Percentiles rank a stretch among this genome's conserved stretches.
These are phyloP conservation scores for Tuber borchii DNA, from an alignment of 495 filamentous ascomycete genomes.

Conservation along the genomic window DNA sequence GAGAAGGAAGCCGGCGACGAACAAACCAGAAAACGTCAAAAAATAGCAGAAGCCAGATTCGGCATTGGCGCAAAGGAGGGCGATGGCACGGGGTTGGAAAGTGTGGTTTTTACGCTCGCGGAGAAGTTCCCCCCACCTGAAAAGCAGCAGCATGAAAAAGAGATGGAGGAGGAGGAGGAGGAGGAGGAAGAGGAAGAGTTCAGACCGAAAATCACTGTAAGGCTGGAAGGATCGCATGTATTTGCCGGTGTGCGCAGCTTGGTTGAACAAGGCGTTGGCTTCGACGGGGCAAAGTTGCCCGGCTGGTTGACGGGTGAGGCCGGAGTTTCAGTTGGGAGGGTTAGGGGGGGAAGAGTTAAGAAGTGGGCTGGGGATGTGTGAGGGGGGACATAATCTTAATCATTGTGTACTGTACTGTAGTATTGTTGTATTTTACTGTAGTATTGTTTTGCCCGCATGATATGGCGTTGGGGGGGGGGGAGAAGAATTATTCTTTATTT, in stretches of 20 bases:
- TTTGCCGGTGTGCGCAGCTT: constrained; percentile 71
- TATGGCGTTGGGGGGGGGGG: not conserved
- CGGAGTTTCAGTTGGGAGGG: constrained; percentile 63
- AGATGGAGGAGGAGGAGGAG: constrained; percentile 33
- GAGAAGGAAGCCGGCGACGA: constrained; percentile 41
- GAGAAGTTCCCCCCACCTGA: constrained; percentile 46
- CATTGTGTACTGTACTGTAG: constrained; percentile 7
- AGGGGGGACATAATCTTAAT: constrained; percentile 14
- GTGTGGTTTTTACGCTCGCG: constrained; percentile 55
- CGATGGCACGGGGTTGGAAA: constrained; percentile 56
- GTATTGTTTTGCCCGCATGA: not conserved
- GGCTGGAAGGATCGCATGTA: constrained; percentile 69
- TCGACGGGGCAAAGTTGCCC: constrained; percentile 71
- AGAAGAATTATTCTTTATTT: not conserved
- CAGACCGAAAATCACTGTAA: constrained; percentile 56
- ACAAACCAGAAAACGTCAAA: constrained; percentile 45
- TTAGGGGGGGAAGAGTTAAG: constrained; percentile 51
- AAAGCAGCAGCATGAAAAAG: not conserved
- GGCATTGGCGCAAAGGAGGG: constrained; percentile 48
- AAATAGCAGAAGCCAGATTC: constrained; percentile 53
- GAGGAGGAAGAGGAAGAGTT: constrained; percentile 44
- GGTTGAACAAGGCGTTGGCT: constrained; percentile 59
- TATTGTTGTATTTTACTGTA: not conserved
- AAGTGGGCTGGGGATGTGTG: not conserved
- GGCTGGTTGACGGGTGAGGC: constrained; percentile 90